These are phyloP conservation scores for Trichoderma aggressivum DNA, from an alignment of 2,329 filamentous ascomycete species.

Conservation along the genomic window DNA sequence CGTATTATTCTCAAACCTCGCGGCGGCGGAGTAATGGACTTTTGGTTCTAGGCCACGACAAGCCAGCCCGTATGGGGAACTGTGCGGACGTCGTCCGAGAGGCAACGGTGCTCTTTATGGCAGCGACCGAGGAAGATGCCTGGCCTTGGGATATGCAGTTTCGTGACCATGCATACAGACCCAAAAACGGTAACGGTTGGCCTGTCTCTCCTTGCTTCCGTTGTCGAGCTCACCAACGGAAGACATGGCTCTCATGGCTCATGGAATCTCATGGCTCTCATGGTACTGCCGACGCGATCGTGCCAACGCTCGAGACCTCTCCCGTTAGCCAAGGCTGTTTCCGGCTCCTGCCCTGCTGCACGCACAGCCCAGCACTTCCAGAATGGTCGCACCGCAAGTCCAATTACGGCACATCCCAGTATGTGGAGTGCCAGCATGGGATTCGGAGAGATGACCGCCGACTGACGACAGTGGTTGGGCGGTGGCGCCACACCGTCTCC, in stretches of 20 bases:
- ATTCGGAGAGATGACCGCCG: slow-evolving; percentile 1
- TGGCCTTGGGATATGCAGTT: slow-evolving; percentile 3
- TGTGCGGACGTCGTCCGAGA: slow-evolving; percentile 4
- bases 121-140: background rate
- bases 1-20: background rate
- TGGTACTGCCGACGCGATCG: slow-evolving; percentile 7
- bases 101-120: background rate
- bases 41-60: background rate
- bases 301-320: background rate
- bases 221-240: slow-evolving; percentile 5
- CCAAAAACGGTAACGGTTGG: background rate
- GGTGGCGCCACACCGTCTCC: slow-evolving; percentile 9
- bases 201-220: background rate
- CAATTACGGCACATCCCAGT: background rate
- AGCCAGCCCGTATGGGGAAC: background rate
- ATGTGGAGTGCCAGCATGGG: background rate
- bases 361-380: background rate
- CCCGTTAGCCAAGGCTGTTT: background rate
- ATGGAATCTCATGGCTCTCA: background rate
- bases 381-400: background rate
- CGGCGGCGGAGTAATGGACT: slow-evolving; percentile 4
- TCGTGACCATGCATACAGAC: background rate
- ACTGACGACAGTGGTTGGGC: slow-evolving; percentile 4
- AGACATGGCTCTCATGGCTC: background rate
- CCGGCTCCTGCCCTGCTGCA: background rate